Evolutionary conservation across 257 asterid genomes (phyloP), one percentile per base, ranked within the genome.

Genomic region (Forsythia suspensa): DNA sequence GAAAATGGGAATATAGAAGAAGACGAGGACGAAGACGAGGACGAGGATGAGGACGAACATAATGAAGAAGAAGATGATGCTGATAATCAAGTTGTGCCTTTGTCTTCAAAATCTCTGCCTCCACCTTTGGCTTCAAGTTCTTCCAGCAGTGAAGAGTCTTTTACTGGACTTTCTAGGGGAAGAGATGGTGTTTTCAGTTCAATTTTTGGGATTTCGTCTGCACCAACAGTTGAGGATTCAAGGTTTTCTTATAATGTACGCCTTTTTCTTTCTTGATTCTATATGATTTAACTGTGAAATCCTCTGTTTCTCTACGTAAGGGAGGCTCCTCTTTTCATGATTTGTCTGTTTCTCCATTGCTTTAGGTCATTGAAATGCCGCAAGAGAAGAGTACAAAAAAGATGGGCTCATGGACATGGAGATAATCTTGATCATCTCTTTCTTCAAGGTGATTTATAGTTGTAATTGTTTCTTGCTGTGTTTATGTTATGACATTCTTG

Each of bases 1-100:
- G 72, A 43, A 37, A 73, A 51, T 52, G 84, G 36, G 6, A 18
- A 55, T 46, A 55, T 55, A 4, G 79, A 66, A 29, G 76, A 78
- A 0, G 80, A 75, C 3, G 76, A 76, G 2, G 63, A 42, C n/a
- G 82, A 15, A 8, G 77, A 55, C 5, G 83, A 67, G 5, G 81
- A 81, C 0, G 85, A 43, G 0, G 34, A 74, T 0, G 78, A 69
- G 0, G 83, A 82, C 0, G 84, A 80, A 0, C 76, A 67, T 1
- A 61, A 68, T 10, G 80, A 57, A 4, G 20, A 24, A 24, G 76
- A 52, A 3, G 90, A 85, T 68, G 95, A 90, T 71, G 82, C 82
- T 18, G 94, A 93, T 52, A 89, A 87, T 77, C 97, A 93, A 83
- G 94, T 93, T 65, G 97, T 93, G 78, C 97, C 97, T 21, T 70